Evolutionary conservation across 176 grass and related monocot genomes (phyloP).

Genomic region (Juncus inflexus): DNA sequence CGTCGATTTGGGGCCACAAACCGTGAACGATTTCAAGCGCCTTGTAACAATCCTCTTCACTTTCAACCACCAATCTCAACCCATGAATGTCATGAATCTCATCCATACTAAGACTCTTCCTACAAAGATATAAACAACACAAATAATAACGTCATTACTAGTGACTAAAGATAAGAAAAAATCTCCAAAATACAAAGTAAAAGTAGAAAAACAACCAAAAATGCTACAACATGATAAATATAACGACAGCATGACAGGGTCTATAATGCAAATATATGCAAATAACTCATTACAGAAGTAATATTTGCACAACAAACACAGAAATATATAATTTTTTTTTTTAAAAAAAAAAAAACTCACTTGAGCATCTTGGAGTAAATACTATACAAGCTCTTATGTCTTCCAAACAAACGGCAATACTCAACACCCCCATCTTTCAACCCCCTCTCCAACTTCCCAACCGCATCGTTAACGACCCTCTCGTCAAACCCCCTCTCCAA

Average conservation of each 20-base stretch:
- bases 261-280: not conserved
- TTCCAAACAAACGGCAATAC: conserved; percentile 66
- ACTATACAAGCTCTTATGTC: conserved; percentile 88
- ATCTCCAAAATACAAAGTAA: not conserved
- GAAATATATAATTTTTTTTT: conserved; percentile 12
- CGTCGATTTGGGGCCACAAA: conserved; percentile 56
- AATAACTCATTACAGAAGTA: not conserved
- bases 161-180: no score
- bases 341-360: conserved; percentile 39
- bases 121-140: conserved; percentile 17
- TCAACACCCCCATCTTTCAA: conserved; percentile 57
- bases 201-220: not conserved
- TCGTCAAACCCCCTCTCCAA: conserved; percentile 68
- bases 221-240: not conserved
- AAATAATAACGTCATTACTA: no score
- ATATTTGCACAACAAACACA: not conserved
- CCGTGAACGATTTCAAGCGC: conserved; percentile 66
- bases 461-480: conserved; percentile 48
- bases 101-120: conserved; percentile 77
- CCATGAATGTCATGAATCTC: conserved; percentile 92
- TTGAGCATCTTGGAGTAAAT: conserved; percentile 84
- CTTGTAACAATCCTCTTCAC: conserved; percentile 73
- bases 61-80: conserved; percentile 77
- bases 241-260: not conserved
- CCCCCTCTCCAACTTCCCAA: conserved; percentile 54